phyloP scores from a whole-genome alignment of 2,329 filamentous ascomycete species.

The Hypoxylon sp. region DNA sequence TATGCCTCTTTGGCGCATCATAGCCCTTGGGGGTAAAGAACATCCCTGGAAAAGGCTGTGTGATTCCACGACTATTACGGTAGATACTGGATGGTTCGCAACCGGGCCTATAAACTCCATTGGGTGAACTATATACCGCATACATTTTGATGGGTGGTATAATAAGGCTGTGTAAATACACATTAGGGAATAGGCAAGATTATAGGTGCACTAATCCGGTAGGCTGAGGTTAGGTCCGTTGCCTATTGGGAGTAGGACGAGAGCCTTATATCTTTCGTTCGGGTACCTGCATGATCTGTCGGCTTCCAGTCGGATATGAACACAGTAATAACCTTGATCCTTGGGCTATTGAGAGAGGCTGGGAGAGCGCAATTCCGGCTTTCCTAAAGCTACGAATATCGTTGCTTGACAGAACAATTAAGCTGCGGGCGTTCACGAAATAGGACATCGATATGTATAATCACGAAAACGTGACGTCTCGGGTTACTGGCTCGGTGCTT shows the following conservation, averaged over 20 bases:
- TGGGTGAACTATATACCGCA: background rate
- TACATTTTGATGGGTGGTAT: background rate
- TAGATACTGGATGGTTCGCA: too few relatives aligned
- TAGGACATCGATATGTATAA: background rate
- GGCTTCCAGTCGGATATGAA: slow-evolving; percentile 16
- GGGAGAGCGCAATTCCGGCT: background rate
- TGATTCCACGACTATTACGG: too few relatives aligned
- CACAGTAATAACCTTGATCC: slow-evolving; percentile 2
- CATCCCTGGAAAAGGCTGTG: too few relatives aligned
- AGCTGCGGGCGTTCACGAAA: background rate
- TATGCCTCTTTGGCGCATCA: background rate
- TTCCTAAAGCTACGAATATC: background rate
- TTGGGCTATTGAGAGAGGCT: background rate
- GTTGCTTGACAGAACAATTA: background rate
- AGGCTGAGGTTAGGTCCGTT: background rate
- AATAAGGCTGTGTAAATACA: slow-evolving; percentile 4
- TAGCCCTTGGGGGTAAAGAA: background rate
- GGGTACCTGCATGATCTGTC: slow-evolving; percentile 42
- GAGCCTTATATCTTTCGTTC: slow-evolving; percentile 20
- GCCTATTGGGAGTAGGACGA: background rate
- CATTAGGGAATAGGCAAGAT: background rate
- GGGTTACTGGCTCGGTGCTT: slow-evolving; percentile 18
- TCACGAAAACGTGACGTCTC: slow-evolving; percentile 16
- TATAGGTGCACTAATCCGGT: slow-evolving; percentile 14
- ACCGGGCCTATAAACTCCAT: background rate